Percentiles rank a stretch among this genome's conserved stretches.
phyloP scores from a whole-genome alignment of 2,329 filamentous ascomycete genomes.

The Penicillium vulpinum region DNA sequence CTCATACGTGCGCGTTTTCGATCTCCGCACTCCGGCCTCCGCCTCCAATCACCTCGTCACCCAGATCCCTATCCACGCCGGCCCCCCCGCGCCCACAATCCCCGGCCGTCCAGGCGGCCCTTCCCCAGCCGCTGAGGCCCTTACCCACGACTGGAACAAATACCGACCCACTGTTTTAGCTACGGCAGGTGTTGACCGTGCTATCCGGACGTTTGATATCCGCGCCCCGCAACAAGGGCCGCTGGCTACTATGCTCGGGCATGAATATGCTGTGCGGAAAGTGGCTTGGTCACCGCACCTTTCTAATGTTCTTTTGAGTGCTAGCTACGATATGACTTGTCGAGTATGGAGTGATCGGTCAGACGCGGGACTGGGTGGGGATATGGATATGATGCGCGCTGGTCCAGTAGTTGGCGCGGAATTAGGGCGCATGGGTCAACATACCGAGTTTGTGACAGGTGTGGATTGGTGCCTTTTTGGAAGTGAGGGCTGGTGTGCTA shows the following conservation, averaged over 20 bases:
- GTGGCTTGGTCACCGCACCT: slow-evolving; percentile 92
- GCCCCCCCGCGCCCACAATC: slow-evolving; percentile 52
- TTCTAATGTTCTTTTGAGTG: slow-evolving; percentile 81
- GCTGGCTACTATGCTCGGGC: slow-evolving; percentile 72
- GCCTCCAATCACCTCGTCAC: slow-evolving; percentile 84
- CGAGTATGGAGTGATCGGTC: slow-evolving; percentile 88
- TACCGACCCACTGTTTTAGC: slow-evolving; percentile 84
- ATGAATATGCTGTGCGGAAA: slow-evolving; percentile 85
- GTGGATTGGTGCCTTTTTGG: slow-evolving; percentile 99
- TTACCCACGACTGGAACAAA: slow-evolving; percentile 99
- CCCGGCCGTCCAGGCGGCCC: slow-evolving; percentile 41
- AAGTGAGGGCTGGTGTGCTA: slow-evolving; percentile 91
- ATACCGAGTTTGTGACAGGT: slow-evolving; percentile 94
- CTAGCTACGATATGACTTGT: slow-evolving; percentile 97
- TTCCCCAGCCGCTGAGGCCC: slow-evolving; percentile 70
- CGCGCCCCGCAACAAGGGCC: slow-evolving; percentile 73
- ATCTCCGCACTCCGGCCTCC: slow-evolving; percentile 80
- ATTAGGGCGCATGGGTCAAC: slow-evolving; percentile 82
- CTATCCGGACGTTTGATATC: slow-evolving; percentile 88
- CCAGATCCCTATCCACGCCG: slow-evolving; percentile 78
- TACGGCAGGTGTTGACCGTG: slow-evolving; percentile 82
- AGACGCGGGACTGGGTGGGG: slow-evolving; percentile 33
- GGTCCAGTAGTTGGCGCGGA: slow-evolving; percentile 61
- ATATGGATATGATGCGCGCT: slow-evolving; percentile 42
- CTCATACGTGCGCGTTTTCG: slow-evolving; percentile 85